A percentile compares a stretch with the other conserved stretches of the same genome.
Evolutionary conservation across 2,329 filamentous ascomycete species (phyloP).

Genomic region (Didymella lethalis): DNA sequence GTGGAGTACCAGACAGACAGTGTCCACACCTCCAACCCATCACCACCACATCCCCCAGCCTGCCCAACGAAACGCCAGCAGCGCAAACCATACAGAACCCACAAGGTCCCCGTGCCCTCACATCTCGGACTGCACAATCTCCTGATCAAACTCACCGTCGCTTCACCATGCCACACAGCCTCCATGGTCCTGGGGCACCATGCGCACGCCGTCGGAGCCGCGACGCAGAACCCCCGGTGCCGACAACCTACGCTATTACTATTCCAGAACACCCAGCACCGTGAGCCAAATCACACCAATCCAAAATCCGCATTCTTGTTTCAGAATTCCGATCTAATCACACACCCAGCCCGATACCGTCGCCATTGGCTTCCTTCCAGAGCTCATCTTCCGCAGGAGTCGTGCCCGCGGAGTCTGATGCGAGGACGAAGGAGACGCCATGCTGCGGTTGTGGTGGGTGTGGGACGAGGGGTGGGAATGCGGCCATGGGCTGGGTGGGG

Average conservation of each 20-base stretch:
- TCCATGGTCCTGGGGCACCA: constrained; percentile 62
- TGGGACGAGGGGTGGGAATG: no score
- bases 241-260: no score
- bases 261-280: no score
- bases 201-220: constrained; percentile 51
- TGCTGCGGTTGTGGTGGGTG: no score
- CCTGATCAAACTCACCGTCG: constrained; percentile 67
- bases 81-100: constrained; percentile 64
- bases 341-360: constrained; percentile 57
- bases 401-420: no score
- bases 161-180: constrained; percentile 70
- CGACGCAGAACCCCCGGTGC: no score
- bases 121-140: constrained; percentile 61
- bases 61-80: constrained; percentile 58
- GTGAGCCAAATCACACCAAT: no score
- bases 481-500: no score
- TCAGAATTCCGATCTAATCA: no score
- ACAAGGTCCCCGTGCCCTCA: constrained; percentile 58
- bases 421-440: no score
- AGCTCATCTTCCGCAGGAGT: no score
- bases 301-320: no score
- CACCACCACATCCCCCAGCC: constrained; percentile 23
- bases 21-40: not conserved
- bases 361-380: constrained; percentile 35
- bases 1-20: not conserved